Percentiles rank a stretch among this genome's conserved stretches.
These are phyloP conservation scores for Phytophthora citricola DNA, from an alignment of 352 stramenopile genomes.

Conservation along the genomic window DNA sequence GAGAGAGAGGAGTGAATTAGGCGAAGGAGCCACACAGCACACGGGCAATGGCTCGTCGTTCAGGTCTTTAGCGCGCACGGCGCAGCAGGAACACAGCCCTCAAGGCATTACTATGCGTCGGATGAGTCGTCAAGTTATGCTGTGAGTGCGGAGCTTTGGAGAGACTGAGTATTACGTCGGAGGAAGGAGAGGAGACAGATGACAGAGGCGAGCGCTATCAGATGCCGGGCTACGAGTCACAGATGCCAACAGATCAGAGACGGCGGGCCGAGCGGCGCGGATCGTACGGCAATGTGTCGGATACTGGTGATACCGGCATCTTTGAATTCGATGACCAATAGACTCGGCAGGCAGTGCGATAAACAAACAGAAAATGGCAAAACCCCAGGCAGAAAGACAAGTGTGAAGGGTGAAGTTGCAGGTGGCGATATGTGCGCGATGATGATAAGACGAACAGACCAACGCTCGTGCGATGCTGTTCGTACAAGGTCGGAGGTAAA, in stretches of 20 bases:
- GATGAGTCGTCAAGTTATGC: constrained; percentile 40
- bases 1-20: constrained; percentile 42
- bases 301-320: constrained; percentile 61
- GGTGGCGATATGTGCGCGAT: constrained; percentile 1
- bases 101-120: constrained; percentile 40
- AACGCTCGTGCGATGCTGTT: neutral
- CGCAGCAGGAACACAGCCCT: constrained; percentile 23
- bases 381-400: constrained; percentile 12
- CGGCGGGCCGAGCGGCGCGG: constrained; percentile 48
- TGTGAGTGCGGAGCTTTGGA: constrained; percentile 46
- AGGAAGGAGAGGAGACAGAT: constrained; percentile 34
- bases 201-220: constrained; percentile 36
- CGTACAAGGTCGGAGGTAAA: neutral
- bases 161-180: constrained; percentile 44
- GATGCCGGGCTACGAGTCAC: constrained; percentile 25
- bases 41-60: constrained; percentile 28
- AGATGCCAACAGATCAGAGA: constrained; percentile 31
- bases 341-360: constrained; percentile 38
- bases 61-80: constrained; percentile 29
- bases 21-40: constrained; percentile 21
- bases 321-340: constrained; percentile 85
- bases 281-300: constrained; percentile 61
- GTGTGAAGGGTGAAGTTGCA: constrained; percentile 1
- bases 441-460: neutral
- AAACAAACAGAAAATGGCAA: constrained; percentile 21